Evolutionary conservation across 495 filamentous ascomycete genomes (phyloP), one percentile per base, ranked within the genome.

Genomic region (Neurospora africana): DNA sequence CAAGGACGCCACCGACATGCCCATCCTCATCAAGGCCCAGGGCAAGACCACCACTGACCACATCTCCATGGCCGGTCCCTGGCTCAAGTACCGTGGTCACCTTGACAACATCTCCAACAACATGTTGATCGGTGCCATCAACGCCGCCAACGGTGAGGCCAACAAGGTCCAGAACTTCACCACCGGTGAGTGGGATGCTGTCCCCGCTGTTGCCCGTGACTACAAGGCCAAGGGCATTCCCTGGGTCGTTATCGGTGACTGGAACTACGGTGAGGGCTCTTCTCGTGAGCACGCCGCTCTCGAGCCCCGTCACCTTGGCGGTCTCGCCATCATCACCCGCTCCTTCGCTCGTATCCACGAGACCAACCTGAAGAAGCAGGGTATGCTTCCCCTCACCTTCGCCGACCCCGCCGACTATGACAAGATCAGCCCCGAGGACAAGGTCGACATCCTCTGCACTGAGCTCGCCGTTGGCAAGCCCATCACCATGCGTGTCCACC

Each of bases 71-170:
- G 95, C 95, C 79, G 95, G 95, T 75, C 95, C 95, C 67, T 99
- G 95, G 95, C 89, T 99, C 83, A 99, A 99, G 88, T 99, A 99
- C 89, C 93, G 96, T 88, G 95, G 95, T 68, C 95, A 99, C 82
- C 88, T 99, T 81, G 96, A 99, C 88, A 99, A 99, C 89, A 98
- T 99, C 87, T 98, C 96, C 79, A 98, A 98, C 90, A 99, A 99
- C 89, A 97, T 98, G 94, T 85, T 99, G 83, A 98, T 99, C 78
- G 96, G 96, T 86, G 95, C 95, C 74, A 92, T 93, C 86, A 99
- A 98, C 85, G 87, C 88, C 73, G 95, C 91, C 76, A 99, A 98
- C 84, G 93, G 91, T 71, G 92, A 99, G 87, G 95, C 95, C 76
- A 99, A 99, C 90, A 98, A 95, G 87, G 87, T 99, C 83, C 92